These are phyloP conservation scores for Camelina hispida DNA, from an alignment of 345 rosid genomes.

Conservation along the genomic window DNA sequence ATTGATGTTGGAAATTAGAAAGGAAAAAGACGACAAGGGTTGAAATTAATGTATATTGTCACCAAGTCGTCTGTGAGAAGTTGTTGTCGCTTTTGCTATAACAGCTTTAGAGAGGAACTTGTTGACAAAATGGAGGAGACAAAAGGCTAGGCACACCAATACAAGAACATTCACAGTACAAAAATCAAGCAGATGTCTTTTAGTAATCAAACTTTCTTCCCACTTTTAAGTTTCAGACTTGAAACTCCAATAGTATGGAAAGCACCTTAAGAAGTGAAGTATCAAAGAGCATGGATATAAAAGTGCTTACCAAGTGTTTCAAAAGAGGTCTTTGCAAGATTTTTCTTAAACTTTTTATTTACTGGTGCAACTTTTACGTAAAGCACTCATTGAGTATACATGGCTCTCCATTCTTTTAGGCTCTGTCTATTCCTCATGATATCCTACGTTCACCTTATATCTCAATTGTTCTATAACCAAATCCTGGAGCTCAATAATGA, in stretches of 20 bases:
- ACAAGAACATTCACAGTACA: not conserved
- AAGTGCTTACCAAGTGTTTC: not conserved
- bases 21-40: not conserved
- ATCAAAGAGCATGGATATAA: not conserved
- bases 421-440: not conserved
- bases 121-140: not conserved
- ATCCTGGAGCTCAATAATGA: not conserved
- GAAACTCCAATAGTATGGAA: not conserved
- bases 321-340: not conserved
- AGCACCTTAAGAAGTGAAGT: not conserved
- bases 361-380: not conserved
- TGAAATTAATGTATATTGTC: not conserved
- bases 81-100: not conserved
- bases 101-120: not conserved
- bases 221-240: not conserved
- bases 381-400: not conserved
- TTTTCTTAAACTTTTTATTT: not conserved
- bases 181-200: not conserved
- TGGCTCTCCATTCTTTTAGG: not conserved
- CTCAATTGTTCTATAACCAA: not conserved
- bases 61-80: constrained; percentile 6
- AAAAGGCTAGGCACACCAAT: constrained; percentile 7
- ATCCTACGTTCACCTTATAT: not conserved
- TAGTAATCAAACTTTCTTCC: not conserved
- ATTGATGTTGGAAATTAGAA: not conserved